A percentile compares a stretch with the other conserved stretches of the same genome.
phyloP scores from a whole-genome alignment of 306 rosid genomes.

The Castanea mollissima region DNA sequence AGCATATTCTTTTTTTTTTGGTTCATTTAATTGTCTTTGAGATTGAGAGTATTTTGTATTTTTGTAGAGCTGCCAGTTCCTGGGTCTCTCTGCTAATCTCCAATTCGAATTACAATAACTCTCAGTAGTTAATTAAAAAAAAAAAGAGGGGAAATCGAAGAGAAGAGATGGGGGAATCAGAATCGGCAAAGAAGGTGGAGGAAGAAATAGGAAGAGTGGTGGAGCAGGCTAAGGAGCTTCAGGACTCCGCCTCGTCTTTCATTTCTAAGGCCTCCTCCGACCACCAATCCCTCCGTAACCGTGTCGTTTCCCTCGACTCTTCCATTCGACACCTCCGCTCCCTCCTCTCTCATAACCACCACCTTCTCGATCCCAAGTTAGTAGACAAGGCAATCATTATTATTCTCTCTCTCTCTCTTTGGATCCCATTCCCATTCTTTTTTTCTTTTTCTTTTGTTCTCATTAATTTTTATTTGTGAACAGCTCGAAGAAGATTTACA shows the following conservation, averaged over 20 bases:
- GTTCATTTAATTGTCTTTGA: too few species aligned
- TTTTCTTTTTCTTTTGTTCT: neutral
- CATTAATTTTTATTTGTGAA: neutral
- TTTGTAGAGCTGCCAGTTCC: too few species aligned
- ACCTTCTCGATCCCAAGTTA: constrained; percentile 41
- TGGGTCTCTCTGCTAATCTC: too few species aligned
- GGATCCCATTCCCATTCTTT: neutral
- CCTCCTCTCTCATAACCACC: constrained; percentile 43
- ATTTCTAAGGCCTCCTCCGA: constrained; percentile 43
- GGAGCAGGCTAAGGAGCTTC: constrained; percentile 75
- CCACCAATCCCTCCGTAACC: constrained; percentile 75
- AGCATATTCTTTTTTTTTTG: too few species aligned
- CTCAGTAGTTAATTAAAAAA: too few species aligned
- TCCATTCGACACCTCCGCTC: constrained; percentile 65
- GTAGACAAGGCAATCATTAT: constrained; percentile 52
- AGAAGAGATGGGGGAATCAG: constrained; percentile 19
- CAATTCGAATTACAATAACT: too few species aligned
- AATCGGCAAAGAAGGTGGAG: constrained; percentile 37
- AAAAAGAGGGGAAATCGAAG: too few species aligned
- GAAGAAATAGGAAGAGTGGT: constrained; percentile 52
- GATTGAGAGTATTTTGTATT: too few species aligned
- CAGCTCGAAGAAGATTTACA: constrained; percentile 91
- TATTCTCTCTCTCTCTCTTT: neutral
- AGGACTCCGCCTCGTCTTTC: constrained; percentile 56
- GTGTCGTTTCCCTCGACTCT: constrained; percentile 57